Evolutionary conservation across 2,329 filamentous ascomycete species (phyloP).

Genomic region (Pseudopithomyces maydicus): DNA sequence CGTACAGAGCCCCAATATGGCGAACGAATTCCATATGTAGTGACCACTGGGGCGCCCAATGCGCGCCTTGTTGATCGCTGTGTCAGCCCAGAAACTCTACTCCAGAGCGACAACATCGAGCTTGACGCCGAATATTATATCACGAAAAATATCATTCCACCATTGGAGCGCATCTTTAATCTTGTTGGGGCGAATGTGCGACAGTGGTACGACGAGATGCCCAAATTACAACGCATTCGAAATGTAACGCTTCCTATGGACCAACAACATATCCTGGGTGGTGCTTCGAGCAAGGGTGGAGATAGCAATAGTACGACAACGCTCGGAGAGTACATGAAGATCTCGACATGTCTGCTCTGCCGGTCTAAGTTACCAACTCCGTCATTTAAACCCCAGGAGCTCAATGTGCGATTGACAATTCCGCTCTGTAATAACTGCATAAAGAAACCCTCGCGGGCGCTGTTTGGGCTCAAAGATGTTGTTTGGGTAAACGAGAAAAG

Average conservation of each 20-base stretch:
- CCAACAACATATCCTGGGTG: constrained; percentile 18
- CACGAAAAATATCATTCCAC: constrained; percentile 90
- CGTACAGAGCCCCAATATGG: constrained; percentile 91
- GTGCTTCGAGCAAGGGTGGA: constrained; percentile 27
- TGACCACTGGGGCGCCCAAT: constrained; percentile 85
- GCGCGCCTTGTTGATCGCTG: constrained; percentile 87
- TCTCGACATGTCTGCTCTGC: constrained; percentile 80
- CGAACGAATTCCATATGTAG: constrained; percentile 92
- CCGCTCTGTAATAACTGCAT: constrained; percentile 66
- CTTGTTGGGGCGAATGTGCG: constrained; percentile 90
- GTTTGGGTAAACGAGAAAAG: constrained; percentile 68
- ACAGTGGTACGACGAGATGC: constrained; percentile 96
- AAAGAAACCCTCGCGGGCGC: constrained; percentile 60
- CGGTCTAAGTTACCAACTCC: constrained; percentile 59
- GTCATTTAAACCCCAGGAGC: constrained; percentile 14
- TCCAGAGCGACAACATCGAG: constrained; percentile 76
- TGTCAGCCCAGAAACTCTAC: constrained; percentile 81
- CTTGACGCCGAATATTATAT: constrained; percentile 98
- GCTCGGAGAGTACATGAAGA: constrained; percentile 91
- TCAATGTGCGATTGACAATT: constrained; percentile 27
- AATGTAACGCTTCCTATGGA: constrained; percentile 53
- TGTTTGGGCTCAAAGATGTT: constrained; percentile 67
- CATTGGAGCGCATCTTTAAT: constrained; percentile 94
- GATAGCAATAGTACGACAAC: constrained; percentile 64
- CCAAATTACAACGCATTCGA: constrained; percentile 79